Evolutionary conservation across 2,329 filamentous ascomycete genomes (phyloP), one percentile per base, ranked within the genome.

Genomic region (Cordyceps militaris): DNA sequence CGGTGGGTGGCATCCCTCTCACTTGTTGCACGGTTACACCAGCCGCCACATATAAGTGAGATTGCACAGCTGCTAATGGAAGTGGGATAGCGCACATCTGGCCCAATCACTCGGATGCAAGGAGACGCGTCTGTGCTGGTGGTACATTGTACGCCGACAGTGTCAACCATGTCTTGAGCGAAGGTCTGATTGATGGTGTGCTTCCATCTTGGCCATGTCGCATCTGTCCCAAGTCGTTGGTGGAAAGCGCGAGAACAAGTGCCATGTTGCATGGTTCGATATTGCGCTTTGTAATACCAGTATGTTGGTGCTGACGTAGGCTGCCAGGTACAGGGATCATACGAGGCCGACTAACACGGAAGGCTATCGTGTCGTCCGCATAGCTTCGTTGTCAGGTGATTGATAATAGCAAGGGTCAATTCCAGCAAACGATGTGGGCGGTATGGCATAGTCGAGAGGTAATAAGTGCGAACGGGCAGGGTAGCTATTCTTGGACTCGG

Each of bases 351-450:
- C 49, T 30, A 40, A 40, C 30, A 52, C 16, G 23, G 34, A 34
- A 43, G 40, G 38, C 38, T 32, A 53, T 53, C 50, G 26, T 40
- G n/a, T 43, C 19, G 38, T 44, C 50, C 54, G 54, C 54, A 56
- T 56, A 48, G 43, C 24, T 40, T 56, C n/a, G 28, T 23, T 19
- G 54, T 56, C 54, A 56, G 54, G 54, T 56, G 54, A 56, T 56
- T 56, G 34, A 30, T 16, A 40, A 32, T 56, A 23, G 32, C 11
- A 44, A 42, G 26, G 50, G 50, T 42, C 14, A 44, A 42, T 19
- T 42, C n/a, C 10, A 36, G 13, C 13, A 13, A 36, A 36, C 9
- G n/a, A n/a, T n/a, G n/a, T n/a, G n/a, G n/a, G n/a, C n/a, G n/a
- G n/a, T n/a, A 36, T 14, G 34, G 34, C 38, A 42, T 42, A 42